phyloP scores from a whole-genome alignment of 2,329 filamentous ascomycete species.

The Colletotrichum karsti region DNA sequence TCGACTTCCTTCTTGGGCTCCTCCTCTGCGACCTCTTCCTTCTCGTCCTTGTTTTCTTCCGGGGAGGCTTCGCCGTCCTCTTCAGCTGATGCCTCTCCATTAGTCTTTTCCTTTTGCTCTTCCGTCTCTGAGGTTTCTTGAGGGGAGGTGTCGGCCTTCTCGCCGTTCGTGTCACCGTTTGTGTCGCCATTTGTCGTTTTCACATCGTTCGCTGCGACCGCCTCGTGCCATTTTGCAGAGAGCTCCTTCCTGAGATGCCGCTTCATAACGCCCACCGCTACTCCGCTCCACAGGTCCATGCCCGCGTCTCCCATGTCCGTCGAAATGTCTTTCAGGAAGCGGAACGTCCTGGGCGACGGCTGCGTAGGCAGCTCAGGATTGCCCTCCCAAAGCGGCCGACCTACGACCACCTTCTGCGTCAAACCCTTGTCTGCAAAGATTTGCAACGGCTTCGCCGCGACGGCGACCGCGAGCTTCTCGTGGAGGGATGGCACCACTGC shows the following conservation, averaged over 20 bases:
- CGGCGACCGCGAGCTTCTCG: constrained; percentile 61
- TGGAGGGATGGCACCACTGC: constrained; percentile 73
- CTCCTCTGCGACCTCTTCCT: constrained; percentile 28
- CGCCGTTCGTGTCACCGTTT: constrained; percentile 19
- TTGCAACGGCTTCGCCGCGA: constrained; percentile 59
- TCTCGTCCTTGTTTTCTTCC: constrained; percentile 26
- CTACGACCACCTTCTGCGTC: constrained; percentile 59
- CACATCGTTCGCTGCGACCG: constrained; percentile 42
- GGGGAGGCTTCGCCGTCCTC: constrained; percentile 20
- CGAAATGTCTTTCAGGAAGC: constrained; percentile 72
- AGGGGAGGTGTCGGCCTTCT: constrained; percentile 23
- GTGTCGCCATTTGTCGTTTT: constrained; percentile 14
- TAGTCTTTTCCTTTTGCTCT: constrained; percentile 27
- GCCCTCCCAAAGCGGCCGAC: constrained; percentile 82
- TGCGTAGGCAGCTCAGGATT: constrained; percentile 76
- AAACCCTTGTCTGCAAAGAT: constrained; percentile 53
- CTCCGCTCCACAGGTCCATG: constrained; percentile 82
- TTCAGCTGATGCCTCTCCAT: not conserved
- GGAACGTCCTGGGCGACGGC: constrained; percentile 79
- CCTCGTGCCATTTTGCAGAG: constrained; percentile 53
- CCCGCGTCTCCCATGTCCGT: constrained; percentile 75
- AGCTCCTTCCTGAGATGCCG: constrained; percentile 60
- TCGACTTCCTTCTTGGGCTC: constrained; percentile 8
- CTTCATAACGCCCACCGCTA: constrained; percentile 72
- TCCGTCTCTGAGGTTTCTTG: constrained; percentile 20